phyloP scores from a whole-genome alignment of 106 monocot genomes.

The Dendrobium huoshanense region DNA sequence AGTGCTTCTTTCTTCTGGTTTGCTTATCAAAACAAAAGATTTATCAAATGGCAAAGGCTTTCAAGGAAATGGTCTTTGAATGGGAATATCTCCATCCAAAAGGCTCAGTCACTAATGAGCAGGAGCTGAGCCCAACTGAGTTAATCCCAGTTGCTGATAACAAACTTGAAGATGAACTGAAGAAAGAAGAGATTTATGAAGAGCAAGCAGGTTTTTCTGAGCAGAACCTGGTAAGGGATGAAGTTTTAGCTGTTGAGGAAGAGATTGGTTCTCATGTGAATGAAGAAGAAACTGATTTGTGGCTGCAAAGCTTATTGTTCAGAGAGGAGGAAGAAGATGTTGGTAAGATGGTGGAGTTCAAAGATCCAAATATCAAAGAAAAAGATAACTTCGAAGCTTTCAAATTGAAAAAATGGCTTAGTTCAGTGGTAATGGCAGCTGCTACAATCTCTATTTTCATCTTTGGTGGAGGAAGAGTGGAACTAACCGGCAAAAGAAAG shows the following conservation, averaged over 20 bases:
- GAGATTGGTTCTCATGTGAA: neutral
- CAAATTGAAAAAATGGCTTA: neutral
- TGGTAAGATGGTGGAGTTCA: neutral
- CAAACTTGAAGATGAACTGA: neutral
- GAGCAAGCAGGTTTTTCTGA: neutral
- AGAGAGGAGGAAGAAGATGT: neutral
- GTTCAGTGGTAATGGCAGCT: neutral
- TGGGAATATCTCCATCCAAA: slow-evolving; percentile 4
- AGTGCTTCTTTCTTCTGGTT: neutral
- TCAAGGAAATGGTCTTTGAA: slow-evolving; percentile 1
- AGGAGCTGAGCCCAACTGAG: neutral
- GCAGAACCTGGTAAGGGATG: neutral
- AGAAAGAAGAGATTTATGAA: neutral
- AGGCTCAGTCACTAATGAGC: neutral
- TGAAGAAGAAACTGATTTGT: neutral
- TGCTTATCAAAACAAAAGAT: neutral
- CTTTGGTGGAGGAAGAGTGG: neutral
- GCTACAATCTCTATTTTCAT: neutral
- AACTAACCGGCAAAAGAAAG: neutral
- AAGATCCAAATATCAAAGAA: neutral
- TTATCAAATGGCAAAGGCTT: neutral
- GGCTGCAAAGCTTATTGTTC: neutral
- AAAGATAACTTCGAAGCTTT: neutral
- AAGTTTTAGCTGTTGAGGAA: neutral
- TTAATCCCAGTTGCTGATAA: neutral